Evolutionary conservation across 2,329 filamentous ascomycete species (phyloP).

Genomic region (Emmonsiellopsis sp.): DNA sequence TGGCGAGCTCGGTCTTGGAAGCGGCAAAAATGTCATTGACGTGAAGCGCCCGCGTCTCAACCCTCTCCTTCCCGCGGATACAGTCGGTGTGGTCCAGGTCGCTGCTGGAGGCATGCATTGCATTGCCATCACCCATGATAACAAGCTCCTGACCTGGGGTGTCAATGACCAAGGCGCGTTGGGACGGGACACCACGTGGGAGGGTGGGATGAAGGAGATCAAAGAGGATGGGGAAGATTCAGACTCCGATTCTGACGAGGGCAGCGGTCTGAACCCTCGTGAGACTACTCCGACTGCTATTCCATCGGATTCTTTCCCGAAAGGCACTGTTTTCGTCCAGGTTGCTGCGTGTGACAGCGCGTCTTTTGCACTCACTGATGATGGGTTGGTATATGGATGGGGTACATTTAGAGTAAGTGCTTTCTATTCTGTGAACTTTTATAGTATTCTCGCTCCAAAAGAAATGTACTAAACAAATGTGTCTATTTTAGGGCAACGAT

Average conservation of each 20-base stretch:
- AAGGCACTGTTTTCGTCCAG: constrained; percentile 47
- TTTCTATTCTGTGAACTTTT: not conserved
- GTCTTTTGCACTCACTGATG: constrained; percentile 52
- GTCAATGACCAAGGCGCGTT: constrained; percentile 79
- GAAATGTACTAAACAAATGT: not conserved
- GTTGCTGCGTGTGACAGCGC: constrained; percentile 52
- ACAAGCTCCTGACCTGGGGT: constrained; percentile 77
- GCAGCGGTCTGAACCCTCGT: constrained; percentile 47
- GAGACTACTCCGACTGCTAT: constrained; percentile 48
- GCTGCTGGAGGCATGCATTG: constrained; percentile 77
- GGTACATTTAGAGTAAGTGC: constrained; percentile 50
- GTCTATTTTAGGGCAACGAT: constrained; percentile 46
- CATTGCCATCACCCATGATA: constrained; percentile 66
- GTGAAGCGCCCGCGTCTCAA: constrained; percentile 68
- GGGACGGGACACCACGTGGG: constrained; percentile 63
- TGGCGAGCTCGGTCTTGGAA: constrained; percentile 74
- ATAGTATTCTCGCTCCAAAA: constrained; percentile 1
- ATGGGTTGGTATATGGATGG: constrained; percentile 54
- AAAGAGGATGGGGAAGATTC: constrained; percentile 42
- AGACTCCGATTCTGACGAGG: constrained; percentile 38
- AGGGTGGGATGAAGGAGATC: constrained; percentile 52
- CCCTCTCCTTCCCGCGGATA: constrained; percentile 46
- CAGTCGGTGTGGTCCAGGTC: constrained; percentile 62
- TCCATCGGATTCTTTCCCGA: constrained; percentile 40
- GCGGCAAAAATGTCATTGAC: constrained; percentile 56